Evolutionary conservation across 176 grass and related monocot species (phyloP), one percentile per base, ranked within the genome.

Genomic region (Oryza coarctata): DNA sequence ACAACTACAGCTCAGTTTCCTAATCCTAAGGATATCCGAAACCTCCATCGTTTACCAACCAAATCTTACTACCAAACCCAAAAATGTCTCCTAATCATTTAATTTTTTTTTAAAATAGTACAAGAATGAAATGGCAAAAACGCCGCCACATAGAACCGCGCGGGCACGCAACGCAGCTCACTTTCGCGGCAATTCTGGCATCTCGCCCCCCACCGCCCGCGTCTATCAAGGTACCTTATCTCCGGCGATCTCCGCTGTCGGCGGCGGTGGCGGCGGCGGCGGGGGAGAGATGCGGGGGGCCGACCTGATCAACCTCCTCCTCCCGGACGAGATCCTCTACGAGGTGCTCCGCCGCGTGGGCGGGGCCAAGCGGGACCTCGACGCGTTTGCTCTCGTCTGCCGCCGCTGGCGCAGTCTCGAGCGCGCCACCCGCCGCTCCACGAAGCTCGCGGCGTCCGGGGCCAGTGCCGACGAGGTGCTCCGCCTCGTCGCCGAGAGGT

Each of bases 371-470:
- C 50, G 83, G 64, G 92, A 97, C 87, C 82, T 76, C 20, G 94
- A 92, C 77, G 83, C 89, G 23, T 97, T 89, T 73, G 39, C 92
- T 17, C 85, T 97, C 63, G 89, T 92, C 17, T 97, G 92, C 80
- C 83, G 83, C 74, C 84, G 87, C 52, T 97, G 94, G 94, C 75
- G 69, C 77, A 70, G 61, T 69, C 78, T 89, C 17, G 94, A 97
- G 45, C 90, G 90, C 55, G 84, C 83, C 6, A 88, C 77, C 20
- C 89, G 90, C 64, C 80, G 88, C 5, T 61, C 65, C 47, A 82
- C 86, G 34, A 86, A 75, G 74, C 89, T 94, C n/a, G 77, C 84
- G 1, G 90, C 90, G 3, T 94, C 82, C 11, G 92, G 92, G 13
- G 80, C 30, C 20, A 69, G 49, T 20, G 92, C 83, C 1, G 94